phyloP scores from a whole-genome alignment of 1,139 yeast genomes.

The Blastobotrys buckinghamii region DNA sequence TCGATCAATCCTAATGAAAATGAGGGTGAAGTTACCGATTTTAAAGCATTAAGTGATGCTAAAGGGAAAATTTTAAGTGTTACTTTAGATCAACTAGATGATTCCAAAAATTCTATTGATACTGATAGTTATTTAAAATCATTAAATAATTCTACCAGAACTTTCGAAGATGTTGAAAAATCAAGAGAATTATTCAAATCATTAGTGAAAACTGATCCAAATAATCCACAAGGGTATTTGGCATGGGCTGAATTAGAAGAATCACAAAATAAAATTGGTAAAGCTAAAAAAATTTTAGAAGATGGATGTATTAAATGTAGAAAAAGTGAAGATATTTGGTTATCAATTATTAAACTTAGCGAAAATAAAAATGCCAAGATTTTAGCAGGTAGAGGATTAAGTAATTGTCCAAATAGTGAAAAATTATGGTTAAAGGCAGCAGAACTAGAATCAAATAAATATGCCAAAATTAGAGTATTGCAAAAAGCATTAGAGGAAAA shows the following conservation, averaged over 20 bases:
- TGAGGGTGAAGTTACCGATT: slow-evolving; percentile 37
- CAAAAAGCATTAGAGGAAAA: slow-evolving; percentile 71
- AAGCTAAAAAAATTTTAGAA: slow-evolving; percentile 56
- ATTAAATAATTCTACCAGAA: slow-evolving; percentile 7
- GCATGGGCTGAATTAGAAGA: slow-evolving; percentile 80
- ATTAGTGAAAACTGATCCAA: slow-evolving; percentile 66
- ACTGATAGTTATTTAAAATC: background rate
- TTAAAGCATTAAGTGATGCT: slow-evolving; percentile 47
- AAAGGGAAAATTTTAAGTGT: slow-evolving; percentile 47
- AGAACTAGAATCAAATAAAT: slow-evolving; percentile 53
- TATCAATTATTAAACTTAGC: slow-evolving; percentile 70
- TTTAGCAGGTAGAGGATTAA: slow-evolving; percentile 62
- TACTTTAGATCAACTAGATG: slow-evolving; percentile 38
- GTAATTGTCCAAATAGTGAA: slow-evolving; percentile 49
- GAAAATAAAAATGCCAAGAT: slow-evolving; percentile 43
- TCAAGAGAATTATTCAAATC: slow-evolving; percentile 60
- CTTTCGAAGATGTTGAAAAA: slow-evolving; percentile 49
- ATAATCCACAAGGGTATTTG: slow-evolving; percentile 77
- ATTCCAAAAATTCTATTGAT: slow-evolving; percentile 7
- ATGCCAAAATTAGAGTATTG: slow-evolving; percentile 49
- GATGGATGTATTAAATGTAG: slow-evolving; percentile 74
- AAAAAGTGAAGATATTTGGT: slow-evolving; percentile 68
- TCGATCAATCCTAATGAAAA: slow-evolving; percentile 35
- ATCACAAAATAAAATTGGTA: slow-evolving; percentile 47
- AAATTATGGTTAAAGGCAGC: slow-evolving; percentile 69